Percentiles rank a stretch among this genome's conserved stretches.
These are phyloP conservation scores for Pythium insidiosum DNA, from an alignment of 352 stramenopile genomes.

Conservation along the genomic window DNA sequence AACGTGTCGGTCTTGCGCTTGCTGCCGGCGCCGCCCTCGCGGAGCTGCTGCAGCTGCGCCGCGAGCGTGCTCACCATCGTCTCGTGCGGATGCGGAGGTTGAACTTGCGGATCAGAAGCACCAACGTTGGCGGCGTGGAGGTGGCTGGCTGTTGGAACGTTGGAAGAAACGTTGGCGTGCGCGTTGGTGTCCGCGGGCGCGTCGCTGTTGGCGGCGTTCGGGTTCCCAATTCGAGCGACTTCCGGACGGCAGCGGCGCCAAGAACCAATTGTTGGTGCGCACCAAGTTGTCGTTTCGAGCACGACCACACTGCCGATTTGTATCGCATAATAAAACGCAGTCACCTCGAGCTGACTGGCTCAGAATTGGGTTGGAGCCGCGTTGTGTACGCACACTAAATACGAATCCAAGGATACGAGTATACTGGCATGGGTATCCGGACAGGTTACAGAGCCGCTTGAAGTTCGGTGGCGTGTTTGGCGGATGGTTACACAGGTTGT, in stretches of 20 bases:
- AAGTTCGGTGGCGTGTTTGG: too few relatives aligned
- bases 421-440: too few relatives aligned
- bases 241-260: too few relatives aligned
- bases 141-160: too few relatives aligned
- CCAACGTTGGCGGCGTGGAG: background rate
- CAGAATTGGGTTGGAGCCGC: too few relatives aligned
- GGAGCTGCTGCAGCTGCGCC: conserved; percentile 74
- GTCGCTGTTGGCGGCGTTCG: conserved; percentile 16
- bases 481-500: too few relatives aligned
- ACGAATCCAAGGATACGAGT: too few relatives aligned
- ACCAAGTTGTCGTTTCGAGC: conserved; percentile 23
- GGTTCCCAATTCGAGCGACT: too few relatives aligned
- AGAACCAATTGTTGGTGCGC: too few relatives aligned
- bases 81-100: background rate
- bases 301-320: conserved; percentile 11
- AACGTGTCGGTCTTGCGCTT: conserved; percentile 81
- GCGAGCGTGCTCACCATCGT: conserved; percentile 61
- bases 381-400: too few relatives aligned
- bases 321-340: conserved; percentile 24
- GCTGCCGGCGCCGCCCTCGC: conserved; percentile 64
- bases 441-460: too few relatives aligned
- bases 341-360: conserved; percentile 17
- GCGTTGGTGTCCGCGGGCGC: conserved; percentile 5
- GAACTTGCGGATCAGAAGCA: background rate
- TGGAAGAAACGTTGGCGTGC: too few relatives aligned